These are phyloP conservation scores for Hypoxylon cercidicola DNA, from an alignment of 495 filamentous ascomycete genomes.

Conservation along the genomic window DNA sequence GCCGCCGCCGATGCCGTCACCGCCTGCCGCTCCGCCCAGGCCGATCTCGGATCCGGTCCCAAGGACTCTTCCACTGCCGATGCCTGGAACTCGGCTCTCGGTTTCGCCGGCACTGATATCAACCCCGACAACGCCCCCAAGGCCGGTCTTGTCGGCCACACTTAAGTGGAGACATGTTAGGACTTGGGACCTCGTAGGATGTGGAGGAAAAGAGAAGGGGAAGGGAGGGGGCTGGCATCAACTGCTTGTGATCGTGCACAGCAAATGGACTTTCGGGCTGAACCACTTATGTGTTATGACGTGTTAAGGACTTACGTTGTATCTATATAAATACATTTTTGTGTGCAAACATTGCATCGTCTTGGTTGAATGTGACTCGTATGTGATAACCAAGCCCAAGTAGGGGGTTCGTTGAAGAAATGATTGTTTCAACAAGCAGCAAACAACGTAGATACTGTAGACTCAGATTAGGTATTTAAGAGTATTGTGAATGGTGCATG, in stretches of 20 bases:
- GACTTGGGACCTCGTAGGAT: too few species aligned
- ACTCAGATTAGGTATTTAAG: too few species aligned
- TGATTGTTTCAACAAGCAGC: too few species aligned
- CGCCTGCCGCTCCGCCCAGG: constrained; percentile 56
- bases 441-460: too few species aligned
- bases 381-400: too few species aligned
- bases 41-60: constrained; percentile 51
- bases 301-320: constrained; percentile 34
- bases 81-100: constrained; percentile 55
- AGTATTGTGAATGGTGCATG: too few species aligned
- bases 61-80: constrained; percentile 54
- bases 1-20: constrained; percentile 65
- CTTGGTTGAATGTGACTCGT: too few species aligned
- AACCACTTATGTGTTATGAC: constrained; percentile 28
- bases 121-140: constrained; percentile 55
- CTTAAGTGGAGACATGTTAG: constrained; percentile 27
- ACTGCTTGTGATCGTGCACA: constrained; percentile 18
- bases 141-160: constrained; percentile 51
- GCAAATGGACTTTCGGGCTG: constrained; percentile 10
- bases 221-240: background rate
- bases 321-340: constrained; percentile 28
- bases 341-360: background rate
- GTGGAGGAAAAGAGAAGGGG: background rate
- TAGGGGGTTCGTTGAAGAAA: too few species aligned
- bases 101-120: constrained; percentile 54